Base-by-base conservation (phyloP, 2,329 filamentous ascomycete genomes). In the Penicillium verrucosum region DNA sequence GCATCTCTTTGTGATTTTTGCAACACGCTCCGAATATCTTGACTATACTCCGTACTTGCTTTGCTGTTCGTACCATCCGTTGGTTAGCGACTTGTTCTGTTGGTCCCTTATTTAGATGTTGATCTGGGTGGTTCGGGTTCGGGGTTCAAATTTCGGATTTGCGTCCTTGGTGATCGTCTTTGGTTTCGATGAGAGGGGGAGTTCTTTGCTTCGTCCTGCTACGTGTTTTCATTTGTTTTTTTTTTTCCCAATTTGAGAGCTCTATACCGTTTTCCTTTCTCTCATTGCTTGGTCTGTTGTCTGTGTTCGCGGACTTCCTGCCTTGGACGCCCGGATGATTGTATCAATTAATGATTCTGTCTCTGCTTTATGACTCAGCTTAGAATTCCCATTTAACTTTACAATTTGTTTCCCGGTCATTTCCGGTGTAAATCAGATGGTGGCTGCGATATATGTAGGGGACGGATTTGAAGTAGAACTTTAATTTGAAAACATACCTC, bases 211-310 rank as follows among this genome's bases (percentile, higher is more conserved):
- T 53, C 27, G 10, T 45, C 30, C 21, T 51, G 32, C 43, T 49
- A 38, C 32, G 52, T n/a, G 12, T 50, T 60, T 49, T 18, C 21
- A 51, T 53, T 48, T 49, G 30, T 54, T 57, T 25, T 51, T 32
- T 27, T 9, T 27, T 27, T 14, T 5, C 58, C 41, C 54, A 64
- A 64, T 63, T 64, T 62, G 62, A 63, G 51, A 66, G 63, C 62
- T 60, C 45, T 64, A 65, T 65, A 65, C 63, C 63, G 63, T 62
- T 65, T 59, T 47, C 54, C 14, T 51, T 49, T 51, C 49, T 51
- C 49, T 43, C 50, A 53, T 49, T 56, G 47, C 45, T 61, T 44
- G 46, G 51, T 60, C 30, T 54, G 43, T 59, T 56, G 52, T 47
- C 52, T 37, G 43, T 32, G n/a, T 56, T 50, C 27, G 18, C 38